A percentile compares a stretch with the other conserved stretches of the same genome.
phyloP scores from a whole-genome alignment of 164 flowering plant species.

The Warburgia ugandensis region DNA sequence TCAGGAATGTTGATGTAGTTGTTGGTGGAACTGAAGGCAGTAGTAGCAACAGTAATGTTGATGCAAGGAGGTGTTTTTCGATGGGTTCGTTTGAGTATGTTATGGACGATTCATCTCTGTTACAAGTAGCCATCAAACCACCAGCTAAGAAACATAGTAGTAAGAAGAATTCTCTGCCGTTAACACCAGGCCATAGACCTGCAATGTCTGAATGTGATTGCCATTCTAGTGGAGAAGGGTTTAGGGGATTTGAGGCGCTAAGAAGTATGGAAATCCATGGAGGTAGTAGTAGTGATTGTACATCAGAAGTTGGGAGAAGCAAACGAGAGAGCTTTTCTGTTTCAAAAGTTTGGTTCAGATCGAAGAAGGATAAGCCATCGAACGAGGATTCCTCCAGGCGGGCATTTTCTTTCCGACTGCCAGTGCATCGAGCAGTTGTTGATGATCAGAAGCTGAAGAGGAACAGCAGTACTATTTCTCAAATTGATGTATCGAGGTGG shows the following conservation, averaged over 20 bases:
- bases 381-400: constrained; percentile 42
- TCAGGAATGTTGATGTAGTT: constrained; percentile 46
- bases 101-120: constrained; percentile 54
- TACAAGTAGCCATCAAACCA: constrained; percentile 62
- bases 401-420: constrained; percentile 62
- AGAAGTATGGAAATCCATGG: constrained; percentile 8
- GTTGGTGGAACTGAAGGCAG: constrained; percentile 15
- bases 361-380: constrained; percentile 53
- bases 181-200: constrained; percentile 39
- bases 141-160: constrained; percentile 28
- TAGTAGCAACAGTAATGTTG: constrained; percentile 32
- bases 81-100: constrained; percentile 94
- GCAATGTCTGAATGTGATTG: constrained; percentile 76
- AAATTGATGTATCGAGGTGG: constrained; percentile 31
- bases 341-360: constrained; percentile 78
- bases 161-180: constrained; percentile 48
- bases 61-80: constrained; percentile 77
- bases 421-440: constrained; percentile 22
- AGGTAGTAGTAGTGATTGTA: neutral
- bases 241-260: constrained; percentile 36
- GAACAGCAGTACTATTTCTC: constrained; percentile 26
- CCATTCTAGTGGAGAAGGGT: constrained; percentile 53
- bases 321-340: constrained; percentile 71
- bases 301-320: constrained; percentile 19
- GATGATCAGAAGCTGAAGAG: constrained; percentile 27